These are phyloP conservation scores for Wallacemonas sp. DNA, from an alignment of 208 protist species.

Conservation along the genomic window DNA sequence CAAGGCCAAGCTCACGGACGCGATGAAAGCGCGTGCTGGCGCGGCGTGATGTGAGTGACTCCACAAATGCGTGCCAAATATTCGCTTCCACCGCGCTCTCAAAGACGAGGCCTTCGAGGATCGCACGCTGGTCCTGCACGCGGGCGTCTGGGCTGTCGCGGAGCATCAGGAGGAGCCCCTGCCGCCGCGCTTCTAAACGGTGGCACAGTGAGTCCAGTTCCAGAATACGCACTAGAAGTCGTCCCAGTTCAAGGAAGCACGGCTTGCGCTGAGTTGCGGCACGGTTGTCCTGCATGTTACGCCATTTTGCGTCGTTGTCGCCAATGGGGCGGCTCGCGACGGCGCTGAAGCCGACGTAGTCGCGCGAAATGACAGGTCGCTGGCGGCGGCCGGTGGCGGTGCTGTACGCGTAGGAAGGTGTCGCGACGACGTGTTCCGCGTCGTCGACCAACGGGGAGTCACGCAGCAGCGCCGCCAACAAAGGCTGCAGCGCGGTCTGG, in stretches of 20 bases:
- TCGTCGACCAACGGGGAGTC: slow-evolving; percentile 46
- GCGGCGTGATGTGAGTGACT: slow-evolving; percentile 30
- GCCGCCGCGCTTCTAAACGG: slow-evolving; percentile 59
- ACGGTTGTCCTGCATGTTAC: slow-evolving; percentile 13
- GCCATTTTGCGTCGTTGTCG: slow-evolving; percentile 61
- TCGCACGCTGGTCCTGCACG: slow-evolving; percentile 57
- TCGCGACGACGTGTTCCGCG: slow-evolving; percentile 51
- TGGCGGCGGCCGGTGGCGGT: slow-evolving; percentile 61
- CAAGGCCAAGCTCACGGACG: slow-evolving; percentile 57
- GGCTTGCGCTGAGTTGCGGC: slow-evolving; percentile 70
- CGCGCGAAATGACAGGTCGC: slow-evolving; percentile 43
- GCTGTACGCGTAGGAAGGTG: slow-evolving; percentile 76
- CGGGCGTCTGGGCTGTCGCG: slow-evolving; percentile 51
- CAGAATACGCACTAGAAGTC: slow-evolving; percentile 71
- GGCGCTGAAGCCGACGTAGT: slow-evolving; percentile 64
- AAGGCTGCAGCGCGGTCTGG: slow-evolving; percentile 69
- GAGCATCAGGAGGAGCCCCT: slow-evolving; percentile 61
- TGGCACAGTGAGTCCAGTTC: slow-evolving; percentile 79
- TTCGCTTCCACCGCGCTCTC: slow-evolving; percentile 70
- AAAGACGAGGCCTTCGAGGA: slow-evolving; percentile 65
- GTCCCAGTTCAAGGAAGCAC: slow-evolving; percentile 81
- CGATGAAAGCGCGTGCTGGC: slow-evolving; percentile 31
- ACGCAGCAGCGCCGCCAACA: slow-evolving; percentile 66
- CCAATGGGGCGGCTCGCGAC: slow-evolving; percentile 46
- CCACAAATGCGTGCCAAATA: slow-evolving; percentile 72